Conservation (phyloP, 2,329 filamentous ascomycete genomes). For the Fusarium protoensiforme region DNA sequence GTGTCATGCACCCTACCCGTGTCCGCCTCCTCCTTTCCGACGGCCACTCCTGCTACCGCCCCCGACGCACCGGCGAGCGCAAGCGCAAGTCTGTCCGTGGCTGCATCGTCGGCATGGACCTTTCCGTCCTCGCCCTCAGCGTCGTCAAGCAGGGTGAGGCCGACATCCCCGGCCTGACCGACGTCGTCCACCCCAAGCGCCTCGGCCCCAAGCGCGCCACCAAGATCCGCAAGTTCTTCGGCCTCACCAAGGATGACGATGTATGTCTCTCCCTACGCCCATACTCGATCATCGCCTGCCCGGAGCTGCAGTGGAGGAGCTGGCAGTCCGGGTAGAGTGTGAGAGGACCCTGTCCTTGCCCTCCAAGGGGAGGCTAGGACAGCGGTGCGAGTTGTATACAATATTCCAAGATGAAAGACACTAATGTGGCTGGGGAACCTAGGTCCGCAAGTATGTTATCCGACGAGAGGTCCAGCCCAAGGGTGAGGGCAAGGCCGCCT, state of each 20-base stretch:
- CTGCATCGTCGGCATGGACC: conserved; percentile 97
- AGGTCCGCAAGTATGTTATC: conserved; percentile 99
- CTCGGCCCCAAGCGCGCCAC: conserved; percentile 99
- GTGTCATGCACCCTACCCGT: conserved; percentile 98
- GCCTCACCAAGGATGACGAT: conserved; percentile 99
- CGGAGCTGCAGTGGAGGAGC: conserved; percentile 58
- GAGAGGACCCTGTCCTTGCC: conserved; percentile 55
- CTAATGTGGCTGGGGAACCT: conserved; percentile 55
- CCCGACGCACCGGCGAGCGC: conserved; percentile 97
- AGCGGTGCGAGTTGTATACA: conserved; percentile 39
- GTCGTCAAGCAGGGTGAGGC: conserved; percentile 98
- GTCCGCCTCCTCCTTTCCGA: conserved; percentile 95
- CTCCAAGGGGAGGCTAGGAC: conserved; percentile 12
- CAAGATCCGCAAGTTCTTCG: conserved; percentile 99
- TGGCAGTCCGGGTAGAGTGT: conserved; percentile 68
- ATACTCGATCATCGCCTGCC: conserved; percentile 77
- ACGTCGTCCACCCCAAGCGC: conserved; percentile 98
- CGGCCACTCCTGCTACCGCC: conserved; percentile 99
- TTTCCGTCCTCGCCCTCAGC: conserved; percentile 92
- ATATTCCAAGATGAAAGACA: conserved; percentile 37
- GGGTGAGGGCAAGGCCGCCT: conserved; percentile 96
- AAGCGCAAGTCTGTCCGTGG: conserved; percentile 99
- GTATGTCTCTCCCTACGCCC: conserved; percentile 77
- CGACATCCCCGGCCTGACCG: conserved; percentile 96
- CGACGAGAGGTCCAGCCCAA: conserved; percentile 97